Evolutionary conservation across 495 filamentous ascomycete genomes (phyloP).

Genomic region (Penicillium odoratum): DNA sequence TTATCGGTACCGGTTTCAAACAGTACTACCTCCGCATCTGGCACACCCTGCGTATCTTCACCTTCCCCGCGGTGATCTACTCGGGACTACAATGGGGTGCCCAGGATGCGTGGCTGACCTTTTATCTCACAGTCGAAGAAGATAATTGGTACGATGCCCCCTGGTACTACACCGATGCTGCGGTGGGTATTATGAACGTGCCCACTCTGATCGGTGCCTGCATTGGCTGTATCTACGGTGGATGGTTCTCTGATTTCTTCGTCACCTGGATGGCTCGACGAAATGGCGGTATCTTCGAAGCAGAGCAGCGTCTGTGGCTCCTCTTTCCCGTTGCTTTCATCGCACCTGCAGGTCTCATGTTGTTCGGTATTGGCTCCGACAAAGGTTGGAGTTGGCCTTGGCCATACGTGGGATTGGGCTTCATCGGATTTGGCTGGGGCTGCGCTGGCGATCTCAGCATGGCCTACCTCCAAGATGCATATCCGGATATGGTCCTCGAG

Average conservation of each 20-base stretch:
- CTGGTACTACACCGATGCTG: slow-evolving; percentile 33
- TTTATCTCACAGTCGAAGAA: slow-evolving; percentile 38
- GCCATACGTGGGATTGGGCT: slow-evolving; percentile 32
- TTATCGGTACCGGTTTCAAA: slow-evolving; percentile 29
- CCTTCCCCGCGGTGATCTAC: slow-evolving; percentile 34
- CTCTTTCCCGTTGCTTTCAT: slow-evolving; percentile 31
- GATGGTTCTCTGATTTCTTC: slow-evolving; percentile 36
- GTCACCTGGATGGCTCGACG: slow-evolving; percentile 32
- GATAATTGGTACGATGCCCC: slow-evolving; percentile 32
- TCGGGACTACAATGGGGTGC: slow-evolving; percentile 38
- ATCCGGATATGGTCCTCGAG: slow-evolving; percentile 35
- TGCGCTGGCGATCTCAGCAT: slow-evolving; percentile 36
- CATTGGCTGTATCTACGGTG: slow-evolving; percentile 37
- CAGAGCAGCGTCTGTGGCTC: slow-evolving; percentile 38
- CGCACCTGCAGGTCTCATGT: slow-evolving; percentile 31
- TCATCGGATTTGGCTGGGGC: slow-evolving; percentile 39
- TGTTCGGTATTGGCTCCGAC: slow-evolving; percentile 34
- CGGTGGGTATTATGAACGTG: slow-evolving; percentile 37
- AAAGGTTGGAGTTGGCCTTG: slow-evolving; percentile 26
- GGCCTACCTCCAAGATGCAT: slow-evolving; percentile 34
- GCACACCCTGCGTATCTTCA: slow-evolving; percentile 33
- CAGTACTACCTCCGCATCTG: slow-evolving; percentile 26
- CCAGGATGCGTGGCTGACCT: slow-evolving; percentile 41
- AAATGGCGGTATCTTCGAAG: slow-evolving; percentile 32
- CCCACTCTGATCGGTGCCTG: slow-evolving; percentile 34